Conservation (phyloP, 805 yeast species). For the Candida andamanensis region DNA sequence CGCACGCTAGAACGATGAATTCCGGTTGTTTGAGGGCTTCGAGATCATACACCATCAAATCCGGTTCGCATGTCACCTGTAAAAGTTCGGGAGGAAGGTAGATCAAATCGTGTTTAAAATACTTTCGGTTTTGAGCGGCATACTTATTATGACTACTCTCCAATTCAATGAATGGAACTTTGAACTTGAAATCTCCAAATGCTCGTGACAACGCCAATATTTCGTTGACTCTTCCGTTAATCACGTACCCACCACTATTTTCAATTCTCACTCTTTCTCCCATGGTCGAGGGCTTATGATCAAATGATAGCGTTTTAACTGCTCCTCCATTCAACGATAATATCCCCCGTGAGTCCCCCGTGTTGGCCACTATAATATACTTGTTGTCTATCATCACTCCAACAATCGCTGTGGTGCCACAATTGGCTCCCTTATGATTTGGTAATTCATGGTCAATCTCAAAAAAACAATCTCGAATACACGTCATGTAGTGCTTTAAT, state of each 20-base stretch:
- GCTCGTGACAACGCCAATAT: conserved; percentile 41
- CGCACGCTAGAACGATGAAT: conserved; percentile 40
- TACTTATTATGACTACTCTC: conserved; percentile 26
- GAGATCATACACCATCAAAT: conserved; percentile 34
- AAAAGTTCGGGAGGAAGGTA: conserved; percentile 39
- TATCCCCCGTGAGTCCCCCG: conserved; percentile 74
- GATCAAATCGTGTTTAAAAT: conserved; percentile 22
- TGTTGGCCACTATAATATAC: conserved; percentile 55
- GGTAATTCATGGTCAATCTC: conserved; percentile 29
- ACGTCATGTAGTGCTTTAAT: conserved; percentile 15
- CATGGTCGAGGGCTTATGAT: conserved; percentile 41
- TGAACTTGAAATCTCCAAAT: conserved; percentile 41
- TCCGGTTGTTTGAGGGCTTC: conserved; percentile 20
- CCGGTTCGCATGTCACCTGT: conserved; percentile 43
- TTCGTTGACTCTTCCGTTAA: conserved; percentile 37
- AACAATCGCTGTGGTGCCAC: conserved; percentile 41
- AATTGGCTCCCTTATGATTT: conserved; percentile 24
- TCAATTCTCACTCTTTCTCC: conserved; percentile 41
- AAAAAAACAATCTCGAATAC: conserved; percentile 31
- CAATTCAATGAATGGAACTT: conserved; percentile 30
- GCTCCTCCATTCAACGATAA: conserved; percentile 51
- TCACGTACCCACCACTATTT: conserved; percentile 34
- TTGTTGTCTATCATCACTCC: conserved; percentile 25
- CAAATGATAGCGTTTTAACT: conserved; percentile 47
- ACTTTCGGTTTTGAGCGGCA: conserved; percentile 17